Base-by-base conservation (phyloP, 768 basidiomycete species). In the Sporobolomyces phaffii region DNA sequence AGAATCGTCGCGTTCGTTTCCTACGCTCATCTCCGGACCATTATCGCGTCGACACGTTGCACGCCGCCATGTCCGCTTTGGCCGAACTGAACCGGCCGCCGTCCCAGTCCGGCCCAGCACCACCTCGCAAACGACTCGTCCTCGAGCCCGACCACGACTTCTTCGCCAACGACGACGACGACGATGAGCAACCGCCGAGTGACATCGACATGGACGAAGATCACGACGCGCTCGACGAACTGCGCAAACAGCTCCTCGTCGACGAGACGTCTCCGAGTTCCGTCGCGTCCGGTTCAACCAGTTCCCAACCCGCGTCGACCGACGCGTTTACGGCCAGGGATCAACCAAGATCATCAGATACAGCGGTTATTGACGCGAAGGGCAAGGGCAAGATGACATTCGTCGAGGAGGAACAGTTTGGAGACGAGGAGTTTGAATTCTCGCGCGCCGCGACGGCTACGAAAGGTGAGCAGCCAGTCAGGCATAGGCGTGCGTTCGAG, bases 31-130 rank as follows among this genome's bases (percentile, higher is more conserved):
- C n/a, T n/a, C n/a, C n/a, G n/a, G n/a, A n/a, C n/a, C n/a, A n/a
- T n/a, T n/a, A n/a, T n/a, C n/a, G n/a, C n/a, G n/a, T n/a, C n/a
- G n/a, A n/a, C n/a, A 26, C 2, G 8, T n/a, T 5, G 26, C 31
- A 14, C 6, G 4, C 38, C 22, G 3, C 28, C 24, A 67, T 67
- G 65, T 17, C 60, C 0, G 65, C 65, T 5, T 54, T 67, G 17
- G 65, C 65, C n/a, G 65, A 67, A 33, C 60, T 67, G 28, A 67
- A 62, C 29, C 53, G 65, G 6, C 53, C 47, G 1, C 65, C 60
- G 7, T 29, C 44, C 60, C 24, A n/a, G n/a, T 41, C 38, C n/a
- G 24, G 28, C 43, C 5, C 41, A n/a, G 15, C 48, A 0, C 18
- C 45, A 5, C 17, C 44, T 24, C 43, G 50, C 45, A 50, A 64